Conservation (phyloP, 805 yeast species). For the Wickerhamomyces sydowiorum region DNA sequence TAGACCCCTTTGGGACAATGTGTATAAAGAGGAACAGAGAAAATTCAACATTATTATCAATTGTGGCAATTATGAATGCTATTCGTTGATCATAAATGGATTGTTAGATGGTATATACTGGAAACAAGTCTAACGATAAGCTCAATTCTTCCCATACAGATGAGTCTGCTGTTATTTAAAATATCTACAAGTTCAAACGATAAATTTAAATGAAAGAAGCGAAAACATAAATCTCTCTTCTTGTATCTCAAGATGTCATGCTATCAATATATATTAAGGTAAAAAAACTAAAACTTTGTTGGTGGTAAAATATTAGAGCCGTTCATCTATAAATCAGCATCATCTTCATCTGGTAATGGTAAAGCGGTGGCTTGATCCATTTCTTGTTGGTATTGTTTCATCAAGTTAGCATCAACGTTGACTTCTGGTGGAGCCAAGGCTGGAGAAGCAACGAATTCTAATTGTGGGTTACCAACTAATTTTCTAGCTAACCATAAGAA, state of each 20-base stretch:
- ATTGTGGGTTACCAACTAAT: conserved; percentile 95
- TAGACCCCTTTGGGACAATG: background rate
- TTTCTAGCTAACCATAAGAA: conserved; percentile 99
- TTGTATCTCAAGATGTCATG: background rate
- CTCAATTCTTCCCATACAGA: too few species aligned
- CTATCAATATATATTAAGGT: background rate
- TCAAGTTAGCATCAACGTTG: conserved; percentile 90
- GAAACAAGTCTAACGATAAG: too few species aligned
- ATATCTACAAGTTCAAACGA: too few species aligned
- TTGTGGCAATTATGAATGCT: too few species aligned
- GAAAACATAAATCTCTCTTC: background rate
- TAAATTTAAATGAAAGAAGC: background rate
- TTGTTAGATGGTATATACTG: too few species aligned
- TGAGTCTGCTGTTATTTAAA: too few species aligned
- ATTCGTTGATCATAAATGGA: too few species aligned
- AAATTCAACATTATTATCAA: too few species aligned
- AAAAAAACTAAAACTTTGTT: background rate
- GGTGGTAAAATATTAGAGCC: background rate
- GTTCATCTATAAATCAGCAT: conserved; percentile 79
- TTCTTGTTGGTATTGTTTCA: conserved; percentile 98
- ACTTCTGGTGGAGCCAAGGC: conserved; percentile 99
- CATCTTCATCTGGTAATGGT: conserved; percentile 99
- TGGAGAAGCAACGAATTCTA: conserved; percentile 98
- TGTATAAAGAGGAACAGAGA: too few species aligned
- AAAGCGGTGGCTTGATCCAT: conserved; percentile 99